phyloP scores from a whole-genome alignment of 352 stramenopile genomes.

The Lagenidium sp. region DNA sequence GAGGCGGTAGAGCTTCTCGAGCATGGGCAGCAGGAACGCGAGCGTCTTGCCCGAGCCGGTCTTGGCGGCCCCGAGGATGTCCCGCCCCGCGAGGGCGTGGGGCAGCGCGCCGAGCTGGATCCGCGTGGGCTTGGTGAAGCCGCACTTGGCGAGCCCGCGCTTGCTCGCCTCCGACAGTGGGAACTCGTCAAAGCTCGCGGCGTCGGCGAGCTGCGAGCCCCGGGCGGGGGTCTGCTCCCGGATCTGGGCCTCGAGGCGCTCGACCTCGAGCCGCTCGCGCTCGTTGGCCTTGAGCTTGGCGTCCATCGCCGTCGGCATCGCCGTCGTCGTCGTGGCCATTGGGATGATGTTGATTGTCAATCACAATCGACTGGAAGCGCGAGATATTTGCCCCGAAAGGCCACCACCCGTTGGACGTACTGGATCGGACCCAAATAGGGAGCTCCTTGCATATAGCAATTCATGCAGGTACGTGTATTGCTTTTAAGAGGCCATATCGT shows the following conservation, averaged over 20 bases:
- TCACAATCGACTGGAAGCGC: neutral
- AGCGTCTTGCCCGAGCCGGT: constrained; percentile 94
- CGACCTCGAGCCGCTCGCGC: constrained; percentile 61
- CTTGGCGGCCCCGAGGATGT: constrained; percentile 90
- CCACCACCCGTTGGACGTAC: neutral
- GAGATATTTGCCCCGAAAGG: neutral
- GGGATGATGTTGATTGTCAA: neutral
- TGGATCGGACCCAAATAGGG: neutral
- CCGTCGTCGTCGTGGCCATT: neutral
- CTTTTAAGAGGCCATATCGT: no score
- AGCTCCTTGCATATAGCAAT: neutral
- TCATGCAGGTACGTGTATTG: no score
- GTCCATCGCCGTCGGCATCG: constrained; percentile 14
- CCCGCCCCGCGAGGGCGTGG: constrained; percentile 80
- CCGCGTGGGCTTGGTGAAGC: constrained; percentile 80
- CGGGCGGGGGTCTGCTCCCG: constrained; percentile 61
- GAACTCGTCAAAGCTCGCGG: constrained; percentile 77
- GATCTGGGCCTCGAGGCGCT: constrained; percentile 52
- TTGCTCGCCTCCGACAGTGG: constrained; percentile 75
- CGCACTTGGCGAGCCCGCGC: constrained; percentile 58
- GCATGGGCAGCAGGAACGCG: constrained; percentile 83
- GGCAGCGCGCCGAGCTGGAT: constrained; percentile 87
- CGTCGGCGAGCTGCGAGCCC: constrained; percentile 67
- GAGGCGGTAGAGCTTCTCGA: constrained; percentile 87
- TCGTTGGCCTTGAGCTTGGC: constrained; percentile 71